Percentiles rank a stretch among this genome's conserved stretches.
Conservation (phyloP, 768 basidiomycete species). For the Amanita brunnescens region DNA sequence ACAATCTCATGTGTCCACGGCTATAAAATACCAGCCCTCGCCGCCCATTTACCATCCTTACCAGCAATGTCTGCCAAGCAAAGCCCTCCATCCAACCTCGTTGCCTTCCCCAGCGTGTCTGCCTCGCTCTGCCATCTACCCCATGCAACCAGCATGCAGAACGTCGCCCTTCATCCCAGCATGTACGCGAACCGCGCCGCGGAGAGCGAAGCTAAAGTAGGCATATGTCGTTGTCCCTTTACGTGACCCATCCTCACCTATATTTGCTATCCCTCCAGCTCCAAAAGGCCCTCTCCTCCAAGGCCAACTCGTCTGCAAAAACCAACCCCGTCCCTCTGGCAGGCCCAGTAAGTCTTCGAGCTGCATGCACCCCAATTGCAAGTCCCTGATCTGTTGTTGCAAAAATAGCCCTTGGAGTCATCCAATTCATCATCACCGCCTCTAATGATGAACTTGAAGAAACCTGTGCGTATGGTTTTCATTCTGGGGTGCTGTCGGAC, state of each 20-base stretch:
- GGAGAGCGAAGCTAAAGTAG: conserved; percentile 74
- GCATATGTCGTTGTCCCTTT: conserved; percentile 10
- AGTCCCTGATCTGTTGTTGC: neutral
- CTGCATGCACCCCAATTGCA: neutral
- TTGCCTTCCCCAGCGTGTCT: conserved; percentile 68
- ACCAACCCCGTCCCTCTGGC: conserved; percentile 19
- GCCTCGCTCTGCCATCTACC: conserved; percentile 61
- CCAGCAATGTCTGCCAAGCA: conserved; percentile 7
- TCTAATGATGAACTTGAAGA: conserved; percentile 54
- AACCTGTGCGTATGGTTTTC: conserved; percentile 29
- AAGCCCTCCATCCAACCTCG: conserved; percentile 40
- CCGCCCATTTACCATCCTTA: conserved; percentile 12
- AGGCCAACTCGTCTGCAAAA: conserved; percentile 33
- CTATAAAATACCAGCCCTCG: conserved; percentile 6
- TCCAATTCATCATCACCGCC: conserved; percentile 27
- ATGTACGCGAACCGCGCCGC: conserved; percentile 63
- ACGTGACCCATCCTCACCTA: conserved; percentile 1
- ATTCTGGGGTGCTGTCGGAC: neutral
- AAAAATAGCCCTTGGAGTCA: conserved; percentile 3
- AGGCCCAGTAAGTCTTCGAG: conserved; percentile 25
- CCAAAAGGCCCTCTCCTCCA: conserved; percentile 51
- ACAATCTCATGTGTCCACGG: neutral
- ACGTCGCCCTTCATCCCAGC: conserved; percentile 56
- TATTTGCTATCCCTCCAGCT: conserved; percentile 29
- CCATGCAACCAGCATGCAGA: conserved; percentile 61